phyloP scores from a whole-genome alignment of 225 moss, liverwort and hornwort species.

The Straminergon stramineum region DNA sequence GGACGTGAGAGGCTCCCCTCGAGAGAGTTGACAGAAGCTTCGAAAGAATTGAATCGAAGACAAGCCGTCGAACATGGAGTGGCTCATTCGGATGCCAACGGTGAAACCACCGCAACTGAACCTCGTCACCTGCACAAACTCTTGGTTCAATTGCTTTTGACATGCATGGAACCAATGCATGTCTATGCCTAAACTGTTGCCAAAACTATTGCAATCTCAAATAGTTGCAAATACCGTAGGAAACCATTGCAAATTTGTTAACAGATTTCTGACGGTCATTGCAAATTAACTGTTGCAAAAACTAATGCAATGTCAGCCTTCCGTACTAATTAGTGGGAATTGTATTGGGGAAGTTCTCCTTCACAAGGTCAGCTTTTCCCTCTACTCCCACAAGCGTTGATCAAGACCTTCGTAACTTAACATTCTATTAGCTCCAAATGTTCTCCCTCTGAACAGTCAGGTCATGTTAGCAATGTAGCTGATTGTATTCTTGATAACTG shows the following conservation, averaged over 20 bases:
- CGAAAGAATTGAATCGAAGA: constrained; percentile 27
- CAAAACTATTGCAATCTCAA: background rate
- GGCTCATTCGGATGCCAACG: constrained; percentile 22
- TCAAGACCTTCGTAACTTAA: too few relatives aligned
- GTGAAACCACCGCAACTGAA: constrained; percentile 38
- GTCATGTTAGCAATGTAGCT: too few relatives aligned
- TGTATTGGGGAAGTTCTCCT: background rate
- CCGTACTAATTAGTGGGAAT: background rate
- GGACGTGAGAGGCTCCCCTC: constrained; percentile 3
- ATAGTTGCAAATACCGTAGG: background rate
- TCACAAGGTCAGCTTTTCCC: background rate
- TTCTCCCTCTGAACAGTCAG: background rate
- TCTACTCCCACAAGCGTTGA: background rate
- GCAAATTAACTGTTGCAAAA: background rate
- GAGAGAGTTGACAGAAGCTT: constrained; percentile 19
- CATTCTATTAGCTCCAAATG: too few relatives aligned
- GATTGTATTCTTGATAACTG: background rate
- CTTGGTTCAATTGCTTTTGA: background rate
- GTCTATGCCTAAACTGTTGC: background rate
- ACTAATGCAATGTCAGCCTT: background rate
- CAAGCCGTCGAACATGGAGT: constrained; percentile 26
- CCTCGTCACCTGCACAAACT: constrained; percentile 25
- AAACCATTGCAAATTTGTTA: background rate
- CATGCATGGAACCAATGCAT: background rate
- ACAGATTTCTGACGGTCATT: background rate